These are phyloP conservation scores for Carex myosuroides DNA, from an alignment of 176 grass and related monocot genomes.

Conservation along the genomic window DNA sequence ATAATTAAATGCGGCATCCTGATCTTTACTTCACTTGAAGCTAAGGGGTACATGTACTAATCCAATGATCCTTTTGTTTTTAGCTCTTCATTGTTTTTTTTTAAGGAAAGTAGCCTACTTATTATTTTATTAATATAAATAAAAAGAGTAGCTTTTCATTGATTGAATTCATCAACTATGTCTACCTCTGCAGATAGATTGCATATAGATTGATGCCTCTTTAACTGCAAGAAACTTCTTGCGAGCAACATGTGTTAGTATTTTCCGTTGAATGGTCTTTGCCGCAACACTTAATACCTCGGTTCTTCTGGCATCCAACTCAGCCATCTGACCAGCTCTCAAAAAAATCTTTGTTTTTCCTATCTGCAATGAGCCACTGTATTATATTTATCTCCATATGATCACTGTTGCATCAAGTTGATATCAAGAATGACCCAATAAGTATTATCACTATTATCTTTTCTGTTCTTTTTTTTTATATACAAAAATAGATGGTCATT, in stretches of 20 bases:
- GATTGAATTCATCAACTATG: not conserved
- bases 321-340: slow-evolving; percentile 99
- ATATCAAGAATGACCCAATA: not conserved
- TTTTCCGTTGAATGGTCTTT: slow-evolving; percentile 91
- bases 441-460: not conserved
- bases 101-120: no score
- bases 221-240: slow-evolving; percentile 79
- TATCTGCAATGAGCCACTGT: slow-evolving; percentile 50
- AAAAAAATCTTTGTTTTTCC: slow-evolving; percentile 98
- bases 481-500: not conserved
- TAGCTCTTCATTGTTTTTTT: no score
- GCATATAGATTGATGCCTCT: slow-evolving; percentile 69
- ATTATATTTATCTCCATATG: slow-evolving; percentile 22
- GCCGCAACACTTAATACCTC: slow-evolving; percentile 87
- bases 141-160: not conserved
- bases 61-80: not conserved
- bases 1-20: not conserved
- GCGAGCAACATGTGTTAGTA: slow-evolving; percentile 78
- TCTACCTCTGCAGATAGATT: slow-evolving; percentile 90
- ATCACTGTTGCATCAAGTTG: not conserved
- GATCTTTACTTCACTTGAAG: not conserved
- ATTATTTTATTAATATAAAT: no score
- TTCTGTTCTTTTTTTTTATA: not conserved
- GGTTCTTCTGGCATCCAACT: slow-evolving; percentile 92
- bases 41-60: not conserved